Conservation (phyloP, 768 basidiomycete species). For the Piloderma croceum region DNA sequence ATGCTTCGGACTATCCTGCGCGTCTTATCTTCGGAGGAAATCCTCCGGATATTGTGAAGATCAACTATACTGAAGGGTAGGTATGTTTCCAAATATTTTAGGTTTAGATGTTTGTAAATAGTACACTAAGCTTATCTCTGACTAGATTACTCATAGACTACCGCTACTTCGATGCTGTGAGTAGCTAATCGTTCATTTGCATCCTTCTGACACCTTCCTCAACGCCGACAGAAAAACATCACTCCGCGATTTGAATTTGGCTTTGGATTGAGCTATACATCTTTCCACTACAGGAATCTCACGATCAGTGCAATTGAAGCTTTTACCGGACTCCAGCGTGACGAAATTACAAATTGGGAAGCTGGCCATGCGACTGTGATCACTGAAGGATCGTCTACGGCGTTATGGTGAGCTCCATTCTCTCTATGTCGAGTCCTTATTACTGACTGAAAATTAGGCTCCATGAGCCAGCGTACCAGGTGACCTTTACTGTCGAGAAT, state of each 20-base stretch:
- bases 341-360: constrained; percentile 48
- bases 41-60: constrained; percentile 34
- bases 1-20: constrained; percentile 51
- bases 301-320: constrained; percentile 36
- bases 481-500: constrained; percentile 64
- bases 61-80: constrained; percentile 56
- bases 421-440: too few species aligned
- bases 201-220: constrained; percentile 5
- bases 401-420: constrained; percentile 48
- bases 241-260: constrained; percentile 85
- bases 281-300: constrained; percentile 65
- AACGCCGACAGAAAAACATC: constrained; percentile 60
- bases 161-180: constrained; percentile 60
- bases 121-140: not conserved
- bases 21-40: constrained; percentile 37
- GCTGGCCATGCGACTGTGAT: constrained; percentile 50
- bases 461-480: constrained; percentile 57
- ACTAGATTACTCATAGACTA: constrained; percentile 63
- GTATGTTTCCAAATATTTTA: constrained; percentile 45
- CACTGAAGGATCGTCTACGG: constrained; percentile 53
- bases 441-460: constrained; percentile 36
- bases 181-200: constrained; percentile 18
- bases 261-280: constrained; percentile 83
- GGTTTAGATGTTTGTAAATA: constrained; percentile 7
- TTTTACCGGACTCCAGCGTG: constrained; percentile 33